phyloP scores from a whole-genome alignment of 1,139 yeast genomes.

The Blastobotrys indianensis region DNA sequence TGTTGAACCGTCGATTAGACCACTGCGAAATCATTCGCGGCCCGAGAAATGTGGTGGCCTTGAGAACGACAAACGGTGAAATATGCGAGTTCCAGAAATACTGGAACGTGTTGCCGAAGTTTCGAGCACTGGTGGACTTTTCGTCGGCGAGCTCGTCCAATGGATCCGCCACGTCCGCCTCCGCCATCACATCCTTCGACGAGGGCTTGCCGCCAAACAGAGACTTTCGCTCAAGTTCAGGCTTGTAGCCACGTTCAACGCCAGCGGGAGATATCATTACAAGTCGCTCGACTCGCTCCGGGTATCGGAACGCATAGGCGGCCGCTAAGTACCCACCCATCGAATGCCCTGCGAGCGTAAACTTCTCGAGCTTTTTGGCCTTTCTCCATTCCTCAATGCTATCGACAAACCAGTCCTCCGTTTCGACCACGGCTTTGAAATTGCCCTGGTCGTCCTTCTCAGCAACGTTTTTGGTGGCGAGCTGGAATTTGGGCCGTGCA shows the following conservation, averaged over 20 bases:
- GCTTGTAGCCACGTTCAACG: slow-evolving; percentile 37
- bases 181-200: slow-evolving; percentile 6
- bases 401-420: slow-evolving; percentile 70
- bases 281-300: slow-evolving; percentile 52
- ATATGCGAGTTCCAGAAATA: slow-evolving; percentile 36
- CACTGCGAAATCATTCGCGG: slow-evolving; percentile 35
- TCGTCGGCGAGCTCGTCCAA: slow-evolving; percentile 10
- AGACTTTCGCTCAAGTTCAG: slow-evolving; percentile 20
- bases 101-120: slow-evolving; percentile 12
- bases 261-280: slow-evolving; percentile 81
- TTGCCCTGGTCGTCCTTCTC: slow-evolving; percentile 35
- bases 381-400: slow-evolving; percentile 71
- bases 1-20: slow-evolving; percentile 34
- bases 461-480: slow-evolving; percentile 27
- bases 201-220: slow-evolving; percentile 11
- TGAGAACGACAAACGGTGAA: slow-evolving; percentile 34
- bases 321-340: slow-evolving; percentile 82
- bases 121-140: slow-evolving; percentile 11
- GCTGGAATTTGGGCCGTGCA: slow-evolving; percentile 46
- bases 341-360: slow-evolving; percentile 78
- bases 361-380: slow-evolving; percentile 39
- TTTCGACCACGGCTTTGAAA: slow-evolving; percentile 42
- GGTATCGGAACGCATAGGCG: slow-evolving; percentile 69
- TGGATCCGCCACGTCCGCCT: slow-evolving; percentile 8
- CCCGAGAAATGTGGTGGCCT: slow-evolving; percentile 34